Conservation (phyloP, 306 rosid species). For the Castanea crenata region DNA sequence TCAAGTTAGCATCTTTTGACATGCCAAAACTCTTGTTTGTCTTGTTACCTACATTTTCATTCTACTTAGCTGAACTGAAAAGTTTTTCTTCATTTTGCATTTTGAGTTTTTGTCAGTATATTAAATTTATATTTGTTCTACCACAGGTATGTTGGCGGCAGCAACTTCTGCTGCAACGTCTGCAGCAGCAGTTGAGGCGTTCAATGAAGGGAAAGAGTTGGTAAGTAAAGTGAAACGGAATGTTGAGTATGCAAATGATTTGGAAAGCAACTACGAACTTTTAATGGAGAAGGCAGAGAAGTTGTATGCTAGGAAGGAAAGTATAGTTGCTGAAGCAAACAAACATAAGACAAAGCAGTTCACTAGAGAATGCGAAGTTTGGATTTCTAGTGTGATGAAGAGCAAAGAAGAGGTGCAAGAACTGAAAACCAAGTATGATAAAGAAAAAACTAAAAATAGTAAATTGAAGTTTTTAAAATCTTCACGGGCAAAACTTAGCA, state of each 20-base stretch:
- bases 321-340: background rate
- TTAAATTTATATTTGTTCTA: background rate
- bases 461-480: background rate
- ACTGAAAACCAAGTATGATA: background rate
- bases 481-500: background rate
- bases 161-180: background rate
- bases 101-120: background rate
- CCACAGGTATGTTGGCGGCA: background rate
- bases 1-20: too few relatives aligned
- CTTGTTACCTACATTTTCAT: too few relatives aligned
- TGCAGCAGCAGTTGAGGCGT: background rate
- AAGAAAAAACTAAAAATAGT: background rate
- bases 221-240: background rate
- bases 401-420: background rate
- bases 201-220: background rate
- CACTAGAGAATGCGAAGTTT: background rate
- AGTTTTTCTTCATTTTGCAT: too few relatives aligned
- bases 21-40: too few relatives aligned
- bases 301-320: background rate
- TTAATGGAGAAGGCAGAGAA: background rate
- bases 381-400: background rate
- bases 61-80: too few relatives aligned
- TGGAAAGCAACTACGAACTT: background rate
- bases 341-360: background rate
- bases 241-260: background rate